A percentile compares a stretch with the other conserved stretches of the same genome.
phyloP scores from a whole-genome alignment of 306 rosid genomes.

The Fragaria ananassa region DNA sequence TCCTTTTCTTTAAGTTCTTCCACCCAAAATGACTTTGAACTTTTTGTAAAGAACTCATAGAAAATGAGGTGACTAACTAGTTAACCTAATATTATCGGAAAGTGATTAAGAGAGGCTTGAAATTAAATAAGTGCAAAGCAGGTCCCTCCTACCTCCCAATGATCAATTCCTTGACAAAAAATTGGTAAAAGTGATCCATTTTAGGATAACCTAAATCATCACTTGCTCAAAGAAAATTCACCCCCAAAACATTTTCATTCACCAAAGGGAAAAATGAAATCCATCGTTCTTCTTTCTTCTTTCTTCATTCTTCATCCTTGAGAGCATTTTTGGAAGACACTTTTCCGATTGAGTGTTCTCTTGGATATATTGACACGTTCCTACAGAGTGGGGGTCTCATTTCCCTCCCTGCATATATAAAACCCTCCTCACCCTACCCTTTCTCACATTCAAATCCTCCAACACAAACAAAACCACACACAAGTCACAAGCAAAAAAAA shows the following conservation, averaged over 20 bases:
- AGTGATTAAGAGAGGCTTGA: slow-evolving; percentile 5
- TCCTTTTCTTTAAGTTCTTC: slow-evolving; percentile 28
- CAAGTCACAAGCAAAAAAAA: background rate
- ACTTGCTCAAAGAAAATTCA: background rate
- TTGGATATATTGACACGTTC: slow-evolving; percentile 47
- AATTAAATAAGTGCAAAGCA: slow-evolving; percentile 9
- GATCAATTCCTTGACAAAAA: background rate
- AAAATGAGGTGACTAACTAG: slow-evolving; percentile 9
- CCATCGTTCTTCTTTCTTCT: background rate
- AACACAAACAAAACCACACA: slow-evolving; percentile 22
- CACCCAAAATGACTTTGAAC: slow-evolving; percentile 9
- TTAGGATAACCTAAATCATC: background rate
- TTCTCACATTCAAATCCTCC: slow-evolving; percentile 32
- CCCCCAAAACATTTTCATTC: background rate
- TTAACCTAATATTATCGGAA: background rate
- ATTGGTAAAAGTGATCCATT: background rate
- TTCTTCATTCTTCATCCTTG: background rate
- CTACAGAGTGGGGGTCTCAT: slow-evolving; percentile 31
- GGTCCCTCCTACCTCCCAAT: slow-evolving; percentile 34
- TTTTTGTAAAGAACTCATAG: background rate
- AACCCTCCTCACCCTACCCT: slow-evolving; percentile 37
- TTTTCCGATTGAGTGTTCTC: slow-evolving; percentile 17
- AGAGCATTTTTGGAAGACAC: slow-evolving; percentile 7
- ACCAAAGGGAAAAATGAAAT: background rate
- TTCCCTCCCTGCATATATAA: slow-evolving; percentile 47